Percentiles rank a stretch among this genome's conserved stretches.
phyloP scores from a whole-genome alignment of 495 filamentous ascomycete species.

The Bacidia rubella region DNA sequence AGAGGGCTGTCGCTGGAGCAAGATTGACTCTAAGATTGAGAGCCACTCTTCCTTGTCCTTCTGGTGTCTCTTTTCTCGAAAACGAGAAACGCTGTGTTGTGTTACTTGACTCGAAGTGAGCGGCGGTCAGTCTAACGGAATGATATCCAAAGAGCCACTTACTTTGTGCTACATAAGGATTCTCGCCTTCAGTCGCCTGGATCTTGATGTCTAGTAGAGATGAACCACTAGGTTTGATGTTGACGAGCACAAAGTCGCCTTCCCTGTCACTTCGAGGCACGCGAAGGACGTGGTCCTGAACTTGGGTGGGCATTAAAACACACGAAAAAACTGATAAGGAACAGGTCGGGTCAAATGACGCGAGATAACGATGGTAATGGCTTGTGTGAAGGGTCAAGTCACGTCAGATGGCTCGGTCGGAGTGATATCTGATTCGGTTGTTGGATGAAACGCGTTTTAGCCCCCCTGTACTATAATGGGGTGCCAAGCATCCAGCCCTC shows the following conservation, averaged over 20 bases:
- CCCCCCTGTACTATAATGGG: neutral
- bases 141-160: slow-evolving; percentile 18
- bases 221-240: slow-evolving; percentile 35
- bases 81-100: slow-evolving; percentile 27
- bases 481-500: too few relatives aligned
- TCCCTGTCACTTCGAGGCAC: slow-evolving; percentile 37
- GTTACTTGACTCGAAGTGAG: slow-evolving; percentile 30
- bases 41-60: slow-evolving; percentile 46
- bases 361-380: neutral
- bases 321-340: neutral
- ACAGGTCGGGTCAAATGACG: neutral
- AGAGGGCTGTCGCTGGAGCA: slow-evolving; percentile 4
- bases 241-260: slow-evolving; percentile 41
- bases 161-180: slow-evolving; percentile 45
- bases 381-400: neutral
- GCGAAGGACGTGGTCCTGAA: slow-evolving; percentile 32
- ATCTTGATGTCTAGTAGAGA: slow-evolving; percentile 45
- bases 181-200: slow-evolving; percentile 53
- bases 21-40: slow-evolving; percentile 27
- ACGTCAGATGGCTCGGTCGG: neutral
- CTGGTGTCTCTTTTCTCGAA: slow-evolving; percentile 40
- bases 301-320: neutral
- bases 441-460: neutral
- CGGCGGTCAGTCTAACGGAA: slow-evolving; percentile 18
- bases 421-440: neutral